phyloP scores from a whole-genome alignment of 1,139 yeast species.

The Suhomyces chickasaworum region DNA sequence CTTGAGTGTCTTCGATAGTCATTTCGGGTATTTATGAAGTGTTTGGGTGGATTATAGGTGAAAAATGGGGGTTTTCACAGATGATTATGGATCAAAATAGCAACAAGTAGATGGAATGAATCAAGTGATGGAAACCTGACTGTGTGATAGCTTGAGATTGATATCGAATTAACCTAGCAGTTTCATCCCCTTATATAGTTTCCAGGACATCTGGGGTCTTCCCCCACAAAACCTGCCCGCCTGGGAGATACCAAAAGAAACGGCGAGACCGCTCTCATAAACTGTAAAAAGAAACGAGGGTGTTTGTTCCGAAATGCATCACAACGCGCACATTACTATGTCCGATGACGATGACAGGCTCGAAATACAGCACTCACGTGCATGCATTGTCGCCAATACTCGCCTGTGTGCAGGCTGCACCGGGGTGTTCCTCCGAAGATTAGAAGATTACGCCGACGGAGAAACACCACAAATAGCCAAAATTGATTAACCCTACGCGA shows the following conservation, averaged over 20 bases:
- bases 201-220: slow-evolving; percentile 1
- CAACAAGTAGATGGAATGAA: too few species aligned
- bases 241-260: slow-evolving; percentile 7
- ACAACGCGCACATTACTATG: neutral
- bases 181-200: neutral
- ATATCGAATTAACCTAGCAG: neutral
- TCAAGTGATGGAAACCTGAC: neutral
- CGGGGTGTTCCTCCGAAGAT: slow-evolving; percentile 7
- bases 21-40: slow-evolving; percentile 4
- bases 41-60: neutral
- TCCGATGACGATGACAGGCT: neutral
- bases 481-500: neutral
- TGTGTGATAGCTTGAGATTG: neutral
- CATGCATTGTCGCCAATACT: neutral
- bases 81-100: neutral
- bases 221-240: slow-evolving; percentile 12
- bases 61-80: neutral
- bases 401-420: slow-evolving; percentile 1
- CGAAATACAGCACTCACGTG: neutral
- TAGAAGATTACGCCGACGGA: neutral
- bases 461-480: neutral
- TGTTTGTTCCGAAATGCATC: slow-evolving; percentile 13
- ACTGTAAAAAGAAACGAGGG: slow-evolving; percentile 16
- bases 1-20: slow-evolving; percentile 18
- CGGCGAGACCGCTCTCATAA: slow-evolving; percentile 1